phyloP scores from a whole-genome alignment of 2,329 filamentous ascomycete species.

The Colletotrichum scovillei region DNA sequence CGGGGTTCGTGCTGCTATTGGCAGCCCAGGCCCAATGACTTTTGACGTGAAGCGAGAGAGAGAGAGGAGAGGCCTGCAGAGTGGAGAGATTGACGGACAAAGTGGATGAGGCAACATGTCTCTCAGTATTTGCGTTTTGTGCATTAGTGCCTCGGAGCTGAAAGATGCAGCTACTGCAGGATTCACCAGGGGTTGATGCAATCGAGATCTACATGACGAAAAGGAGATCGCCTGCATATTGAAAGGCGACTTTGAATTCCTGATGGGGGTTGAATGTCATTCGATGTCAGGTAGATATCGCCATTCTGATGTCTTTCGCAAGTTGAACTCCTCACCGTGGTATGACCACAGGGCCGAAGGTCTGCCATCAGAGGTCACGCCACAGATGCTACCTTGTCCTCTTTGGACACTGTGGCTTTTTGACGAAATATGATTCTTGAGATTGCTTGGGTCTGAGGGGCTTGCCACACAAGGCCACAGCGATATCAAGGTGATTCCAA shows the following conservation, averaged over 20 bases:
- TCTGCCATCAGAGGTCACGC: background rate
- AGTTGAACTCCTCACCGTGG: background rate
- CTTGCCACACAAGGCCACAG: background rate
- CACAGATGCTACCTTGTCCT: background rate
- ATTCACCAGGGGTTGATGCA: background rate
- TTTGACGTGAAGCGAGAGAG: background rate
- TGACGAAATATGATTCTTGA: too few relatives aligned
- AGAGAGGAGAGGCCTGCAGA: background rate
- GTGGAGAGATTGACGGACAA: background rate
- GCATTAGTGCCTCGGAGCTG: constrained; percentile 24
- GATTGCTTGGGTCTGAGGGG: too few relatives aligned
- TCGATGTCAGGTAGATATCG: background rate
- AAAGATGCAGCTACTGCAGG: background rate
- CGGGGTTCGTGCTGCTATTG: background rate
- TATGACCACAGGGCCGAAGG: background rate
- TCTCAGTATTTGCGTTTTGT: constrained; percentile 19
- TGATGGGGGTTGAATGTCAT: background rate
- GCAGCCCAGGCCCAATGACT: background rate
- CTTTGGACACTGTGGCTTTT: too few relatives aligned
- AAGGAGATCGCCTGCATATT: background rate
- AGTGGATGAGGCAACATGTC: background rate
- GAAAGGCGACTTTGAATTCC: background rate
- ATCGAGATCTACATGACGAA: constrained; percentile 14
- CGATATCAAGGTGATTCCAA: background rate
- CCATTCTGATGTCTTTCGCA: background rate